Conservation (phyloP, 225 moss, liverwort and hornwort genomes). For the Bryum argenteum region DNA sequence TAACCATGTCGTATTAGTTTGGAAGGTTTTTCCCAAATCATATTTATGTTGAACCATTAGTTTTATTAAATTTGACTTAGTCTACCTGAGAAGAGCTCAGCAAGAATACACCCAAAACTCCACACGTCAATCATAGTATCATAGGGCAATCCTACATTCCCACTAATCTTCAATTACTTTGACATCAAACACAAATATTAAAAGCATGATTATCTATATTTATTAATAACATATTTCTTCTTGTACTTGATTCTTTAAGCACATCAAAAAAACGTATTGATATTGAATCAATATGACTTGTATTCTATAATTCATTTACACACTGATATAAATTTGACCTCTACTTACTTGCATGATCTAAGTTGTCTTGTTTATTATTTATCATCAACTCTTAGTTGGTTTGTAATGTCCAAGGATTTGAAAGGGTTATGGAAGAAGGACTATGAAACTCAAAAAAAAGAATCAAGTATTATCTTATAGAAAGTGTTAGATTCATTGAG, state of each 20-base stretch:
- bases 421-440: too few species aligned
- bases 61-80: background rate
- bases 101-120: constrained; percentile 86
- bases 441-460: too few species aligned
- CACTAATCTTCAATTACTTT: background rate
- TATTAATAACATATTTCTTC: too few species aligned
- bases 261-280: background rate
- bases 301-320: too few species aligned
- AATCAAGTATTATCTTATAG: too few species aligned
- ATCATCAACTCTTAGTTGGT: too few species aligned
- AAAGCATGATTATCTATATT: background rate
- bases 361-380: too few species aligned
- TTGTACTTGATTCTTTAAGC: background rate
- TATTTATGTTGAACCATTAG: background rate
- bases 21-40: background rate
- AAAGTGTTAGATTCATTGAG: background rate
- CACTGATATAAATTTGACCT: too few species aligned
- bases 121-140: constrained; percentile 81
- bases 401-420: too few species aligned
- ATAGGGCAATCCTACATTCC: constrained; percentile 60
- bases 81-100: constrained; percentile 70
- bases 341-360: too few species aligned
- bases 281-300: too few species aligned
- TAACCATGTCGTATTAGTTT: background rate
- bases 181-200: background rate